These are phyloP conservation scores for Aurantiochytrium sp. DNA, from an alignment of 108 stramenopile species.

Conservation along the genomic window DNA sequence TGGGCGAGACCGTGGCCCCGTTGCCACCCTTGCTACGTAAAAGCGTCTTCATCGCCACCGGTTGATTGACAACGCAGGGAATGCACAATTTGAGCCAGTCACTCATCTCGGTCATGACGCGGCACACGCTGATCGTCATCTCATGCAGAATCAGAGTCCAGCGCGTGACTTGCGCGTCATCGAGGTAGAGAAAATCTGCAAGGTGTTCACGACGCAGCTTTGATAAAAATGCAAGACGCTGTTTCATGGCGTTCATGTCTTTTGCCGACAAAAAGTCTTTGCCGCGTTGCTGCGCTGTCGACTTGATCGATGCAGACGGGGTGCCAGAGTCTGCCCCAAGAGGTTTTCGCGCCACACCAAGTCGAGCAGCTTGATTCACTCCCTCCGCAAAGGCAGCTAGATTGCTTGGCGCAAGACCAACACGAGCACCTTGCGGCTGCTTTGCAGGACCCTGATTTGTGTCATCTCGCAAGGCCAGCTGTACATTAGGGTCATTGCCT, in stretches of 20 bases:
- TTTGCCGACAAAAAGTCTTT: neutral
- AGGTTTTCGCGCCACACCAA: neutral
- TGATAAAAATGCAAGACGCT: neutral
- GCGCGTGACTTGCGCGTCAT: neutral
- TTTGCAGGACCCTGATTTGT: neutral
- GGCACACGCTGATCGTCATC: neutral
- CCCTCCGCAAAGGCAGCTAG: neutral
- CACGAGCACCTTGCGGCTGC: neutral
- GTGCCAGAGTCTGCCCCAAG: too few relatives aligned
- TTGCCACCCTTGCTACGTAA: neutral
- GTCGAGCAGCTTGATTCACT: neutral
- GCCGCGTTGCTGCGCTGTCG: neutral
- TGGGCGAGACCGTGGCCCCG: neutral
- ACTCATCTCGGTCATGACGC: neutral
- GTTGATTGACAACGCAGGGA: neutral
- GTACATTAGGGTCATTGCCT: neutral
- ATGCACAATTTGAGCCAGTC: slow-evolving; percentile 16
- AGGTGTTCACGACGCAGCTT: neutral
- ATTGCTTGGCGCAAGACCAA: neutral
- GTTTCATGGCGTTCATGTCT: neutral
- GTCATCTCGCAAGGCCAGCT: neutral
- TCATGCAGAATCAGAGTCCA: neutral
- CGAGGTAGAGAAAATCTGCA: neutral
- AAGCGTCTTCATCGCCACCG: neutral
- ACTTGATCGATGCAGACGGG: too few relatives aligned